Evolutionary conservation across 345 rosid genomes (phyloP), one percentile per base, ranked within the genome.

Genomic region (Populus euphratica): DNA sequence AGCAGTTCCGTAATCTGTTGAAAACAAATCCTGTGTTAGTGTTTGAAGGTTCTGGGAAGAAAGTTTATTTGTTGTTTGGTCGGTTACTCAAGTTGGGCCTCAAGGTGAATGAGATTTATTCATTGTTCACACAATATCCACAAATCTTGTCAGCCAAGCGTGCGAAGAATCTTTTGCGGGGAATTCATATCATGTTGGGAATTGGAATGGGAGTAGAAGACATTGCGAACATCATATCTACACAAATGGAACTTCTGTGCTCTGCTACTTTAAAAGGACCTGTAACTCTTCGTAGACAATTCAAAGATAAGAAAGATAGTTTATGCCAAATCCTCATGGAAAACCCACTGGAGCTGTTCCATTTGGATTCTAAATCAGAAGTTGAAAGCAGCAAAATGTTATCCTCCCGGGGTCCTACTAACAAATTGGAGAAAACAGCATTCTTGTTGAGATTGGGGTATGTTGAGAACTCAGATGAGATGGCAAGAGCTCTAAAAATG

Each of bases 401-500:
- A 23, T 74, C 76, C 14, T 71, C 78, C 7, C 78, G 71, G 44
- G 82, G 83, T 54, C 80, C 88, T 5, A 79, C 74, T 72, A 89
- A 75, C 27, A 44, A 81, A 70, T 38, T 82, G 23, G 93, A 88
- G 86, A 92, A 91, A 82, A 86, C 76, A 31, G 79, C 82, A 18
- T 94, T 94, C 86, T 85, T 94, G 80, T 33, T 86, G 77, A 88
- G 90, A 62, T 59, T 94, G 69, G 98, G 96, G 9, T 90, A 86
- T 59, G 76, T 86, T 54, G 98, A 94, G 74, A 92, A 90, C 88
- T 90, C 97, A 0, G 98, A 93, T 59, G 97, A 93, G 86, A 89
- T 93, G 92, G 77, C 80, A 56, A 88, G 80, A 74, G 94, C 97
- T 70, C 77, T 85, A 77, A 91, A 83, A 79, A 82, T 82, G 87